phyloP scores from a whole-genome alignment of 257 asterid genomes.

The Voacanga thouarsii region DNA sequence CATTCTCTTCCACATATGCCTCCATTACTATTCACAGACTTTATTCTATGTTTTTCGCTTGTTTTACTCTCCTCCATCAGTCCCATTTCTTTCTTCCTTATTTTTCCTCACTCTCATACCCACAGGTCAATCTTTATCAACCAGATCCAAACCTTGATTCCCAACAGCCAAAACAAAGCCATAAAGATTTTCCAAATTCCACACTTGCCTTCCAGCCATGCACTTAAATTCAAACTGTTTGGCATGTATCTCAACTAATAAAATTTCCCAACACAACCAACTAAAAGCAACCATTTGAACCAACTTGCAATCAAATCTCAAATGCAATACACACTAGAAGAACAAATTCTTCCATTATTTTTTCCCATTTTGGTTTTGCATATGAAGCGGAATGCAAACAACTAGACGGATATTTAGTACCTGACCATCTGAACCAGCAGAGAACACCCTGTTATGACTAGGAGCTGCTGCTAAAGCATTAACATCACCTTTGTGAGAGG shows the following conservation, averaged over 20 bases:
- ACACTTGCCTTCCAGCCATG: neutral
- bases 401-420: conserved; percentile 30
- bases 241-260: neutral
- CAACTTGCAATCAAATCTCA: neutral
- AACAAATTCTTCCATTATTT: neutral
- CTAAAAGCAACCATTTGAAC: neutral
- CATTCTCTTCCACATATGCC: neutral
- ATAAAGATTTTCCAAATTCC: neutral
- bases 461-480: conserved; percentile 87
- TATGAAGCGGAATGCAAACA: neutral
- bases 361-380: neutral
- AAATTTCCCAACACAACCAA: neutral
- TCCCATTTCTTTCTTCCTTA: neutral
- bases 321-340: neutral
- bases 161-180: neutral
- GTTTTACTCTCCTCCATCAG: neutral
- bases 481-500: conserved; percentile 89
- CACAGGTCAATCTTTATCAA: neutral
- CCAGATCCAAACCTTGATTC: neutral
- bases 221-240: neutral
- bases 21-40: neutral
- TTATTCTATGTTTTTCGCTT: neutral
- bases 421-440: conserved; percentile 99
- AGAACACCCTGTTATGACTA: conserved; percentile 76
- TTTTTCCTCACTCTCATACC: neutral